Evolutionary conservation across 2,329 filamentous ascomycete species (phyloP).

Genomic region (Graphium sp.): DNA sequence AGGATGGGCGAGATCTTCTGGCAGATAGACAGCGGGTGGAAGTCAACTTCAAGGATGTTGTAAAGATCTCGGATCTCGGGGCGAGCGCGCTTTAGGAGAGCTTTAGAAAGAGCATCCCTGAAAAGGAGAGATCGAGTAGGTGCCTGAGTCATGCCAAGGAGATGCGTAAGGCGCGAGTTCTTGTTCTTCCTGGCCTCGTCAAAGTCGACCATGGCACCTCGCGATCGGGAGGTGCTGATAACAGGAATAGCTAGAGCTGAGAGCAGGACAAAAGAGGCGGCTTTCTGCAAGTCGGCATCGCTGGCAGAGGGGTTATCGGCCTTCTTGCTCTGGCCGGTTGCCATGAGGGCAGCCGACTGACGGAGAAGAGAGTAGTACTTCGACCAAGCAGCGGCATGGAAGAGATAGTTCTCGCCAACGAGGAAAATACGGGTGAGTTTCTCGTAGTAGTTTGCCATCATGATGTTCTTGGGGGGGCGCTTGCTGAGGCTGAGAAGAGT

Average conservation of each 20-base stretch:
- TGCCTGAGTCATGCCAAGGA: constrained; percentile 80
- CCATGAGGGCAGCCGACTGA: constrained; percentile 70
- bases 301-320: constrained; percentile 82
- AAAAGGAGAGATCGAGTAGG: constrained; percentile 83
- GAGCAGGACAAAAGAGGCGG: constrained; percentile 86
- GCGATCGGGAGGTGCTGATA: constrained; percentile 94
- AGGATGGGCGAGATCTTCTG: constrained; percentile 97
- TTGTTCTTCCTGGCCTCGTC: constrained; percentile 98
- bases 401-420: constrained; percentile 97
- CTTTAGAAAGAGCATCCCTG: constrained; percentile 91
- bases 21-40: constrained; percentile 97
- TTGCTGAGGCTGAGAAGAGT: constrained; percentile 95
- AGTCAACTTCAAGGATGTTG: constrained; percentile 97
- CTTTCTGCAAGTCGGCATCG: constrained; percentile 82
- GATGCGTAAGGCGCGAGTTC: constrained; percentile 90
- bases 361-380: constrained; percentile 94
- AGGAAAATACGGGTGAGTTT: constrained; percentile 97
- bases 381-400: constrained; percentile 96
- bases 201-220: constrained; percentile 88
- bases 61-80: constrained; percentile 95
- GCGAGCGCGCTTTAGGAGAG: constrained; percentile 77
- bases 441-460: constrained; percentile 99
- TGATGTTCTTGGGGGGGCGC: constrained; percentile 92
- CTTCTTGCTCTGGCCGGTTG: constrained; percentile 77
- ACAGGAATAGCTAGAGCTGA: constrained; percentile 96